These are phyloP conservation scores for Phaseolus coccineus DNA, from an alignment of 331 rosid genomes.

Conservation along the genomic window DNA sequence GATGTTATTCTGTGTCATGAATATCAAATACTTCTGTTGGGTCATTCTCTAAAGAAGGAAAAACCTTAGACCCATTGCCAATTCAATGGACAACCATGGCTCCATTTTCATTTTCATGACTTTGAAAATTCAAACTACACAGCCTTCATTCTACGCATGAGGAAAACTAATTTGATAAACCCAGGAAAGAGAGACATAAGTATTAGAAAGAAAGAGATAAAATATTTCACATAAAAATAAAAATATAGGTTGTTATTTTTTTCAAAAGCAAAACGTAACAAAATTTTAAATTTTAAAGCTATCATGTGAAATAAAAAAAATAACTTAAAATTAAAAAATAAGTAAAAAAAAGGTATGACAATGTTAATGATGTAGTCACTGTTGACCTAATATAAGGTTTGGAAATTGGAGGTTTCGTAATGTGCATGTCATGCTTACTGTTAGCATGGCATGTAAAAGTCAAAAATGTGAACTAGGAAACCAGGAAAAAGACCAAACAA, in stretches of 20 bases:
- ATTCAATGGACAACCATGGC: background rate
- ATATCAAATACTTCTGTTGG: background rate
- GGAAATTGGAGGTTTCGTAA: background rate
- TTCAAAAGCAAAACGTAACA: too few species aligned
- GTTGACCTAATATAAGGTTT: background rate
- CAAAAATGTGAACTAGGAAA: background rate
- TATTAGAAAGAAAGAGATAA: background rate
- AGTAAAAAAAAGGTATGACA: background rate
- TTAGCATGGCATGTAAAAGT: background rate
- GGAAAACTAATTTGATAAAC: background rate
- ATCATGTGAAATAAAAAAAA: too few species aligned
- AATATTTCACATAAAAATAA: background rate
- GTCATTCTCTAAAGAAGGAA: background rate
- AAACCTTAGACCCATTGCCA: background rate
- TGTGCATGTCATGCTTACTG: constrained; percentile 12
- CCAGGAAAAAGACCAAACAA: background rate
- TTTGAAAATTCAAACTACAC: constrained; percentile 7
- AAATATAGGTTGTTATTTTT: too few species aligned
- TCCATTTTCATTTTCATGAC: constrained; percentile 3
- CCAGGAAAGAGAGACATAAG: background rate
- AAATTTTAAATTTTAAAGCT: too few species aligned
- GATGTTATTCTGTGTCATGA: background rate
- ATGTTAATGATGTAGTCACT: background rate
- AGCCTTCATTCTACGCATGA: background rate
- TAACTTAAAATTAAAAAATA: too few species aligned